These are phyloP conservation scores for Quercus parvula DNA, from an alignment of 306 rosid species.

Conservation along the genomic window DNA sequence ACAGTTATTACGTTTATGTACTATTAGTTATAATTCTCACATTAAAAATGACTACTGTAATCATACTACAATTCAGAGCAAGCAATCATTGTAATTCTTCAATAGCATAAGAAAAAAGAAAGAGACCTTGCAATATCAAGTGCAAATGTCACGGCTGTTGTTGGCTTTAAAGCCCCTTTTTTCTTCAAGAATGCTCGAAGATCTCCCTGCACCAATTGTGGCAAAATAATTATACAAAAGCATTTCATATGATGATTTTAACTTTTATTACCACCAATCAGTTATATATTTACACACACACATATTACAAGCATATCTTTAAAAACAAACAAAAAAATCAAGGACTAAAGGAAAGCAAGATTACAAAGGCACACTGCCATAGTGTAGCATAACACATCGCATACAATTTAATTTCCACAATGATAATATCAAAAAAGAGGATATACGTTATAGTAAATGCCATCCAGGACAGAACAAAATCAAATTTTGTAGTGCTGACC, in stretches of 20 bases:
- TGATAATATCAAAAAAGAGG: background rate
- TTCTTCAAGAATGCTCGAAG: conserved; percentile 56
- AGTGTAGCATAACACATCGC: background rate
- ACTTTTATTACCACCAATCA: background rate
- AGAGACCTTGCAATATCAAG: conserved; percentile 93
- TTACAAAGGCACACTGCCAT: background rate
- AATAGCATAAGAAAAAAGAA: conserved; percentile 10
- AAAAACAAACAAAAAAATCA: background rate
- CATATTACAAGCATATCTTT: too few species aligned
- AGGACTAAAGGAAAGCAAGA: background rate
- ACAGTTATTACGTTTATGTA: background rate
- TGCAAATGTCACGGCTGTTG: conserved; percentile 67
- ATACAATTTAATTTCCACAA: background rate
- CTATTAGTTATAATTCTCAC: background rate
- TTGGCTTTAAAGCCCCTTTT: conserved; percentile 71
- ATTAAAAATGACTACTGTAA: background rate
- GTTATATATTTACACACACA: background rate
- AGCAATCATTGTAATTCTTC: background rate
- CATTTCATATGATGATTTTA: background rate
- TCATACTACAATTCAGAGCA: background rate
- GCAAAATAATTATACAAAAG: conserved; percentile 15
- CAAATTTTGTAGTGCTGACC: background rate
- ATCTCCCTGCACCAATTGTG: conserved; percentile 66
- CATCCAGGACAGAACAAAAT: background rate
- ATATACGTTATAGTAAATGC: background rate